These are phyloP conservation scores for Coffea eugenioides DNA, from an alignment of 257 asterid species.

Conservation along the genomic window DNA sequence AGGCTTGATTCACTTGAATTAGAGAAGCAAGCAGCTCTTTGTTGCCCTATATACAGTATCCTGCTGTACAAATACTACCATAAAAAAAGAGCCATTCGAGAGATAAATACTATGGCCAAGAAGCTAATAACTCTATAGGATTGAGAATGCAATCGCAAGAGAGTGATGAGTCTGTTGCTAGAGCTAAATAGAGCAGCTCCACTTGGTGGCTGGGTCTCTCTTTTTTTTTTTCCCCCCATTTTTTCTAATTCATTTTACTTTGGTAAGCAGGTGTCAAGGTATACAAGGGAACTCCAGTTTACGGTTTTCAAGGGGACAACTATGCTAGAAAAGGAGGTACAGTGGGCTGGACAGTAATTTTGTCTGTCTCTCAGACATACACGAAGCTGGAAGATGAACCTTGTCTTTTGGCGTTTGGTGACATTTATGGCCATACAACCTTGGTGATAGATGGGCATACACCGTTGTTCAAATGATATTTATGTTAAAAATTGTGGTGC, in stretches of 20 bases:
- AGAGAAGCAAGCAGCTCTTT: too few relatives aligned
- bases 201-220: too few relatives aligned
- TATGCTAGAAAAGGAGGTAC: constrained; percentile 78
- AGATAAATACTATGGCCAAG: too few relatives aligned
- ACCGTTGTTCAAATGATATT: not conserved
- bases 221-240: too few relatives aligned
- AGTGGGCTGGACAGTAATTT: constrained; percentile 23
- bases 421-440: not conserved
- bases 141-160: too few relatives aligned
- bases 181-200: too few relatives aligned
- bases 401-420: constrained; percentile 1
- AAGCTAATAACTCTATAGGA: too few relatives aligned
- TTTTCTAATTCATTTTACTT: constrained; percentile 7
- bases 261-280: constrained; percentile 56
- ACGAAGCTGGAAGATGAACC: constrained; percentile 1
- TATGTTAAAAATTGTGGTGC: not conserved
- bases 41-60: too few relatives aligned
- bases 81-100: too few relatives aligned
- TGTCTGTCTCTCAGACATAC: not conserved
- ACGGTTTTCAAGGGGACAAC: constrained; percentile 86
- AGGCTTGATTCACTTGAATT: too few relatives aligned
- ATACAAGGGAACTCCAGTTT: constrained; percentile 70
- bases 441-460: not conserved
- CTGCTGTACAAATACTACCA: too few relatives aligned
- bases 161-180: too few relatives aligned